phyloP scores from a whole-genome alignment of 345 rosid species.

The Erysimum cheiranthoides region DNA sequence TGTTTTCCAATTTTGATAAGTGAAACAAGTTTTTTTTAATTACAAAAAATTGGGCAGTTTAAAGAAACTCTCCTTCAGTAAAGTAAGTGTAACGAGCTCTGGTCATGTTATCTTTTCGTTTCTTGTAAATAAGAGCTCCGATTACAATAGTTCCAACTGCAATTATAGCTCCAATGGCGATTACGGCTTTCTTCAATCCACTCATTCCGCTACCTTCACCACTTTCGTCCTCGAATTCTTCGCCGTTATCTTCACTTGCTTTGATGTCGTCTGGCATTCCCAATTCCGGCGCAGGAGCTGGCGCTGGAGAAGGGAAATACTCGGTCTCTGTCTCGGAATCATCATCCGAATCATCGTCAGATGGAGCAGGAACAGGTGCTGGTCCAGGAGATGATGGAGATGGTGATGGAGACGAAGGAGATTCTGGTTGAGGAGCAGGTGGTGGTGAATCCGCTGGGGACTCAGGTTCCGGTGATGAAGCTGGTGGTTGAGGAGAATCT shows the following conservation, averaged over 20 bases:
- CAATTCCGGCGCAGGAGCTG: constrained; percentile 27
- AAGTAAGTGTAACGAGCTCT: constrained; percentile 48
- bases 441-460: constrained; percentile 16
- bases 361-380: constrained; percentile 33
- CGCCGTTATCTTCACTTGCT: constrained; percentile 28
- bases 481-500: constrained; percentile 4
- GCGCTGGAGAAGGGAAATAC: constrained; percentile 32
- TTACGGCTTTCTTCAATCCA: constrained; percentile 29
- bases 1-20: not conserved
- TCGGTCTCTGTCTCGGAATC: constrained; percentile 34
- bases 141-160: constrained; percentile 40
- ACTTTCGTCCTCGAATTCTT: not conserved
- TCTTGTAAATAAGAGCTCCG: constrained; percentile 48
- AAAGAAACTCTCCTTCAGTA: constrained; percentile 40
- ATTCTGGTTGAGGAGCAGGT: constrained; percentile 11
- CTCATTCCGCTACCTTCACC: constrained; percentile 32
- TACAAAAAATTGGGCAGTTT: not conserved
- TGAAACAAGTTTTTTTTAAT: constrained; percentile 13
- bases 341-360: not conserved
- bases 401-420: not conserved
- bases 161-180: constrained; percentile 32
- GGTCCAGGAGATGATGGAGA: constrained; percentile 12
- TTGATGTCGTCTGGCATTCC: constrained; percentile 24
- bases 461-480: constrained; percentile 11
- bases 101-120: constrained; percentile 42